Evolutionary conservation across 805 yeast species (phyloP), one percentile per base, ranked within the genome.

Genomic region (Suhomyces kilbournensis): DNA sequence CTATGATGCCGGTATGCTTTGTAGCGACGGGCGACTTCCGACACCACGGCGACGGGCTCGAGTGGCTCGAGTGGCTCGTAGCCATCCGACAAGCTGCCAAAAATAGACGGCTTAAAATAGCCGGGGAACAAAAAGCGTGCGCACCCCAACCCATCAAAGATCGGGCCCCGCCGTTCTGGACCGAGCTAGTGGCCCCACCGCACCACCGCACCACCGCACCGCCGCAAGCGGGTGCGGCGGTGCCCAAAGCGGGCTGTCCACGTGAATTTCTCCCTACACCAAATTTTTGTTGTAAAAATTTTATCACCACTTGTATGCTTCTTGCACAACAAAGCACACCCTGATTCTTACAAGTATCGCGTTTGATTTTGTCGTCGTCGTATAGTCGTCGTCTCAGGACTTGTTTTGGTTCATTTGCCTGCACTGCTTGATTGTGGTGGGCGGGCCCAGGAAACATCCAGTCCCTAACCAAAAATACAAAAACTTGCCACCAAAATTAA

Each of bases 321-420:
- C 17, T 12, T 25, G 17, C 47, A 45, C 23, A 38, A 38, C 20
- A 38, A 38, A 38, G 22, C 42, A 42, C 28, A 22, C n/a, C 19
- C 19, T 34, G 14, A 38, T 35, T 28, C 48, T 43, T 35, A 15
- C 9, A 23, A 34, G 48, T 25, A 46, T 46, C 48, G 48, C 30
- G 28, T 34, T 46, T 34, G 42, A 20, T 23, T 23, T 34, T 30
- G 48, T 35, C 48, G 43, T 45, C 40, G 26, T 38, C 48, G 48
- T 46, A 38, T 23, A 46, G 44, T 35, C 48, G 48, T 46, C 48
- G 48, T 46, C 48, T 46, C 38, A 46, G 48, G 48, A 46, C 48
- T 46, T 34, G 48, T 46, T 46, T 46, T 40, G 48, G 48, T 46
- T 46, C 48, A 46, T 23, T 34, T 46, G 48, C 48, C 48, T 46